These are phyloP conservation scores for Rhodofomes roseus DNA, from an alignment of 1,284 basidiomycete species.

Conservation along the genomic window DNA sequence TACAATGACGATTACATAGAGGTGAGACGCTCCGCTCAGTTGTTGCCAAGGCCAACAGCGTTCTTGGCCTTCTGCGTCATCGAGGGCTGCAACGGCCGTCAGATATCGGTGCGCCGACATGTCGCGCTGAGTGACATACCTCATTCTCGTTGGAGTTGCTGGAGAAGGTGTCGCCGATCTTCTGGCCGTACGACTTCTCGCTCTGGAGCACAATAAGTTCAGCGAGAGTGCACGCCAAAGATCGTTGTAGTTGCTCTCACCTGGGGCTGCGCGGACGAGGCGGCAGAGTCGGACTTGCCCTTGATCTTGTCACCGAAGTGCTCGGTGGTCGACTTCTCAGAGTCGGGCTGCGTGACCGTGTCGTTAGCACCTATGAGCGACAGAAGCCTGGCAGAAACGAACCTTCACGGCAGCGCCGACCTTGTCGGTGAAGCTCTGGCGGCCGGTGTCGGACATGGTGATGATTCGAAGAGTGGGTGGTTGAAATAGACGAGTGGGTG, in stretches of 20 bases:
- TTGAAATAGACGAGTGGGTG: neutral
- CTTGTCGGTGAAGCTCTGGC: constrained; percentile 43
- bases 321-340: constrained; percentile 35
- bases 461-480: constrained; percentile 2
- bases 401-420: constrained; percentile 33
- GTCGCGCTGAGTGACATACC: constrained; percentile 20
- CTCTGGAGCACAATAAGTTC: constrained; percentile 16
- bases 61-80: constrained; percentile 27
- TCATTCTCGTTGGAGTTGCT: constrained; percentile 34
- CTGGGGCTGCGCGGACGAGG: constrained; percentile 33
- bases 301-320: constrained; percentile 34
- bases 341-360: constrained; percentile 23
- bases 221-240: neutral
- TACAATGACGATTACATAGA: neutral
- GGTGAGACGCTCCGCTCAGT: neutral
- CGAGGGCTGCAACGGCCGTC: constrained; percentile 19
- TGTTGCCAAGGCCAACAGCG: constrained; percentile 25
- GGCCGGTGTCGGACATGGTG: constrained; percentile 37
- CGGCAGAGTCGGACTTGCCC: constrained; percentile 29
- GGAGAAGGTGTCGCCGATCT: constrained; percentile 51
- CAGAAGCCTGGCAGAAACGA: too few relatives aligned
- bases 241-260: constrained; percentile 11
- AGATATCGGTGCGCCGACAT: too few relatives aligned
- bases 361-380: too few relatives aligned
- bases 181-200: constrained; percentile 51